Percentiles rank a stretch among this genome's conserved stretches.
phyloP scores from a whole-genome alignment of 768 basidiomycete species.

The Phylloporus sp. region DNA sequence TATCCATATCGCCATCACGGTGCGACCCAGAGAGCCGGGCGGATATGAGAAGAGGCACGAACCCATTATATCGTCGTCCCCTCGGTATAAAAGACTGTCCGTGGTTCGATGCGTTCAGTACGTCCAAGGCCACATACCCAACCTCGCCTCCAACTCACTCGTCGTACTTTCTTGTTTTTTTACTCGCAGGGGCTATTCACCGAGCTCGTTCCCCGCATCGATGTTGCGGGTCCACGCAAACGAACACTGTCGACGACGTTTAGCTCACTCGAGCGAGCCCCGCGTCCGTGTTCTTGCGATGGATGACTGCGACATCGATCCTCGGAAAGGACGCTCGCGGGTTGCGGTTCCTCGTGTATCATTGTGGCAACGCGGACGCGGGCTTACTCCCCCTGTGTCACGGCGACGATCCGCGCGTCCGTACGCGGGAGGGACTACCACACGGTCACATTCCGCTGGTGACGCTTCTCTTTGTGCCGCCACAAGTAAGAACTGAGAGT shows the following conservation, averaged over 20 bases:
- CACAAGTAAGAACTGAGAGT: too few species aligned
- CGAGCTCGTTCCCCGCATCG: conserved; percentile 32
- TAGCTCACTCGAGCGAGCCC: conserved; percentile 23
- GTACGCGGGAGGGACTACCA: too few species aligned
- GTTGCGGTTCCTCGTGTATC: conserved; percentile 11
- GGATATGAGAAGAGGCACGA: conserved; percentile 2
- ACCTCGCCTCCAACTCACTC: conserved; percentile 4
- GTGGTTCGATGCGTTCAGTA: conserved; percentile 9
- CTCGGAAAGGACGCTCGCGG: conserved; percentile 26
- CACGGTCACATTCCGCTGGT: too few species aligned
- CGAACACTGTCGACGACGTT: conserved; percentile 25
- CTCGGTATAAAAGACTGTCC: conserved; percentile 15
- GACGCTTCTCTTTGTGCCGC: too few species aligned
- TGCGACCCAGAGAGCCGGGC: conserved; percentile 1
- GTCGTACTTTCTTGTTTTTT: background rate
- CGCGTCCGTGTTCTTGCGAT: conserved; percentile 56
- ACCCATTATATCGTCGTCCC: background rate
- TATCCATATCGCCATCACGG: conserved; percentile 4
- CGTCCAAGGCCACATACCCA: conserved; percentile 2
- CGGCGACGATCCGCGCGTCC: background rate
- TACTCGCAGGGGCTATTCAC: conserved; percentile 8
- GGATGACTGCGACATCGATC: conserved; percentile 71
- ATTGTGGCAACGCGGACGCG: background rate
- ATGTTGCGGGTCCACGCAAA: conserved; percentile 28
- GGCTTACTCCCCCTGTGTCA: background rate